Evolutionary conservation across 2,329 filamentous ascomycete genomes (phyloP).

Genomic region (Aspergillus intermedius): DNA sequence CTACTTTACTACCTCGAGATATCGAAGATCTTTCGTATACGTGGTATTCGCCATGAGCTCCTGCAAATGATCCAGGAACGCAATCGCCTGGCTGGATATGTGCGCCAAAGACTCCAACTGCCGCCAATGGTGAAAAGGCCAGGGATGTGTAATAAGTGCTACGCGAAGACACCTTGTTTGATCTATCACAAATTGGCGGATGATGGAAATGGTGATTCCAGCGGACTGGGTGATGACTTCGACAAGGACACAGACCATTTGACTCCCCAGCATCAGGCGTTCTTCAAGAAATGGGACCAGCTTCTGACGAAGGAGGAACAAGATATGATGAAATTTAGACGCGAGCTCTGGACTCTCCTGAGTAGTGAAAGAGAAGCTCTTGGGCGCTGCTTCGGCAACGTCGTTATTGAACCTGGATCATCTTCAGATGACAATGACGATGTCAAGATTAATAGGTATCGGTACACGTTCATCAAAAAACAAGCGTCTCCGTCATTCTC

Average conservation of each 20-base stretch:
- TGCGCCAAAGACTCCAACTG: constrained; percentile 73
- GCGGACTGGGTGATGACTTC: constrained; percentile 75
- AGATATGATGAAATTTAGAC: constrained; percentile 75
- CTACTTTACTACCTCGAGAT: constrained; percentile 94
- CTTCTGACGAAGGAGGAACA: constrained; percentile 91
- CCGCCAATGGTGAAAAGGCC: constrained; percentile 81
- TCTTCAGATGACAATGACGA: constrained; percentile 61
- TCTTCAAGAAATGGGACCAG: constrained; percentile 92
- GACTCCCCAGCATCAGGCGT: constrained; percentile 66
- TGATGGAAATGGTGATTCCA: constrained; percentile 70
- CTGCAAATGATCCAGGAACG: constrained; percentile 96
- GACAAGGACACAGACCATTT: constrained; percentile 72
- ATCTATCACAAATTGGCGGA: constrained; percentile 89
- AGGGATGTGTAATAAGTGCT: constrained; percentile 78
- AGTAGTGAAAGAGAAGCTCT: constrained; percentile 81
- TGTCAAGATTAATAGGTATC: constrained; percentile 83
- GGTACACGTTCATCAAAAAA: constrained; percentile 76
- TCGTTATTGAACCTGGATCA: constrained; percentile 74
- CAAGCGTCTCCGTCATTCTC: constrained; percentile 59
- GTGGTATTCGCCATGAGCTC: constrained; percentile 77
- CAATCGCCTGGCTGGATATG: constrained; percentile 78
- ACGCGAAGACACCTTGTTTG: constrained; percentile 85
- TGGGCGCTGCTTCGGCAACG: constrained; percentile 81
- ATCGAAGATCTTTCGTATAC: constrained; percentile 77
- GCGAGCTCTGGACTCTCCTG: constrained; percentile 94